Conservation (phyloP, 495 filamentous ascomycete species). For the Neurospora hispaniola region DNA sequence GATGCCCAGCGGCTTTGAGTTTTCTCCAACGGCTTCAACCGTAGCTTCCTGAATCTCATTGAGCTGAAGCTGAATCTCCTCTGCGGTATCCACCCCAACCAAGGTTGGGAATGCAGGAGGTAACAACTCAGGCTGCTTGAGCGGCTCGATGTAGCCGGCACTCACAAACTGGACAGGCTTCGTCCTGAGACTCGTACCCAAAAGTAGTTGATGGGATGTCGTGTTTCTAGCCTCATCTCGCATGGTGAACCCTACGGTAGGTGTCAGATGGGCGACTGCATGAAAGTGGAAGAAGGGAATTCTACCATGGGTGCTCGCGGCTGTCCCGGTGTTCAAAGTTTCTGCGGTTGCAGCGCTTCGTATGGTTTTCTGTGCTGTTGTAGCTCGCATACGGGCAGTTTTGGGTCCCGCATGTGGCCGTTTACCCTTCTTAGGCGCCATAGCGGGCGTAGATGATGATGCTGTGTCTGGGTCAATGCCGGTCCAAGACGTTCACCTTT, state of each 20-base stretch:
- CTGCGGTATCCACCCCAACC: not conserved
- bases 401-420: constrained; percentile 8
- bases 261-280: not conserved
- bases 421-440: constrained; percentile 14
- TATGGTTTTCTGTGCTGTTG: not conserved
- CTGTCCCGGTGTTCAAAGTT: not conserved
- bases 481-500: not conserved
- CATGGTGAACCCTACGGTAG: constrained; percentile 46
- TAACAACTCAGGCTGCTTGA: constrained; percentile 16
- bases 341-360: constrained; percentile 1
- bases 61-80: not conserved
- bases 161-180: constrained; percentile 65
- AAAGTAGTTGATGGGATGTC: constrained; percentile 41
- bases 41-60: not conserved
- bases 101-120: not conserved
- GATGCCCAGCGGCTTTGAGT: not conserved
- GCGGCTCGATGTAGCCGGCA: constrained; percentile 49
- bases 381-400: constrained; percentile 1
- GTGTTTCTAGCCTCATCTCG: constrained; percentile 72
- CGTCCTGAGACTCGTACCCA: constrained; percentile 32
- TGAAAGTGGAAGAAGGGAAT: not conserved
- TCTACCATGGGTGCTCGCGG: constrained; percentile 8
- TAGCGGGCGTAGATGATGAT: constrained; percentile 1
- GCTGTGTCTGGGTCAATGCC: not conserved
- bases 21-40: not conserved